Evolutionary conservation across 139 green algal genomes (phyloP), one percentile per base, ranked within the genome.

Genomic region (Volvox africanus): DNA sequence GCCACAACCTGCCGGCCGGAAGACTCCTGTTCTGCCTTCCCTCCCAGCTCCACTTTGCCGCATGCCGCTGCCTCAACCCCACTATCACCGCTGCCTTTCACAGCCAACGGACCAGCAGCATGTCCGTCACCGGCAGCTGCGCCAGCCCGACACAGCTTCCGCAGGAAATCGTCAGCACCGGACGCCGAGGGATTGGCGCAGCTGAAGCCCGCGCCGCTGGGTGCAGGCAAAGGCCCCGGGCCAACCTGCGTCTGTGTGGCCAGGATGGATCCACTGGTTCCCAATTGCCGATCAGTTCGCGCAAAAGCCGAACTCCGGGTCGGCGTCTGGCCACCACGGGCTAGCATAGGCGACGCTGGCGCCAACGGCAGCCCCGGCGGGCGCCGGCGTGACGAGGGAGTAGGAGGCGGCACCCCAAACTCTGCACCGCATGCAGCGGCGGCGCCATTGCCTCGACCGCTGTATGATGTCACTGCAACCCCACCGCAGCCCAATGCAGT

Each of bases 291-390:
- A 6, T 13, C 19, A 12, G 50, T 12, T 62, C 81, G 30, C 17
- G 19, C 24, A 21, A 61, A 5, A 21, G 65, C 33, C 33, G 62
- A 65, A 35, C 83, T 80, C 17, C 84, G 68, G 5, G 84, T 81
- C 9, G 84, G 84, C 28, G 84, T 89, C 69, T 61, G 28, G 37
- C 65, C 73, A 13, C 71, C 44, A 28, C 86, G 71, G n/a, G 2
- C 21, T 71, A 89, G 9, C 50, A 17, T 2, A 1, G 86, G 86
- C 73, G 86, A 90, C 3, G 86, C 71, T 75, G 86, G 86, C 69
- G 86, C 11, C 44, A 90, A 44, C 69, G 86, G 86, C 50, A 90
- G 71, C 1, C 86, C 86, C 21, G 86, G 86, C 30, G 86, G 86
- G 17, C 86, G 71, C 86, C 79, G 82, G 30, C 73, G 71, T 2